These are phyloP conservation scores for Aspergillus sp. DNA, from an alignment of 2,329 filamentous ascomycete genomes.

Conservation along the genomic window DNA sequence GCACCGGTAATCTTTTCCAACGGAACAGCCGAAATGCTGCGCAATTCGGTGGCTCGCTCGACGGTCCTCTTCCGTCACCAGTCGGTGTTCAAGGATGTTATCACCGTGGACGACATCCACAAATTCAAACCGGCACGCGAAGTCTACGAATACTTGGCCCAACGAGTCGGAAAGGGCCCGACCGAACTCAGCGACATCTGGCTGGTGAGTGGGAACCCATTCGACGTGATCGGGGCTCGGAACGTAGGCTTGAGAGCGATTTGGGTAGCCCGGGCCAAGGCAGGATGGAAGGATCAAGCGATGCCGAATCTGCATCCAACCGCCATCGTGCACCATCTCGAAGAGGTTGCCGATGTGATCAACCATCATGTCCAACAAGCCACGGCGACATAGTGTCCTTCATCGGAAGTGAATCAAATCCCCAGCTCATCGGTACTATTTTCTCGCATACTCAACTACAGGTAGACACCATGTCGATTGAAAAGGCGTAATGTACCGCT, in stretches of 20 bases:
- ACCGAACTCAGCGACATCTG: constrained; percentile 55
- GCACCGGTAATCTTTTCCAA: constrained; percentile 68
- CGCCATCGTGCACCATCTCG: constrained; percentile 55
- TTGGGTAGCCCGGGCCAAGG: constrained; percentile 64
- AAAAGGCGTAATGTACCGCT: constrained; percentile 25
- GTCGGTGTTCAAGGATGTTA: constrained; percentile 52
- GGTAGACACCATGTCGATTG: not conserved
- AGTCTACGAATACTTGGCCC: constrained; percentile 60
- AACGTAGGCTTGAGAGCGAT: constrained; percentile 61
- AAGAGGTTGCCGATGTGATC: constrained; percentile 52
- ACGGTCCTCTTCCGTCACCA: constrained; percentile 53
- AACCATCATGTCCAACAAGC: constrained; percentile 15
- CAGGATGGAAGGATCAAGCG: constrained; percentile 65
- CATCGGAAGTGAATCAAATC: no score
- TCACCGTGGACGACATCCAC: constrained; percentile 61
- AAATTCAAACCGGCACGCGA: constrained; percentile 66
- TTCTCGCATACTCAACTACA: not conserved
- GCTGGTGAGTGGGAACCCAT: constrained; percentile 71
- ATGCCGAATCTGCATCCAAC: constrained; percentile 53
- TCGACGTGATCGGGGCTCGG: constrained; percentile 67
- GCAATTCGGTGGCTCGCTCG: constrained; percentile 58
- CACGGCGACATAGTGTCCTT: not conserved
- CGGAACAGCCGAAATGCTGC: constrained; percentile 63
- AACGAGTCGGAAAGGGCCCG: constrained; percentile 48
- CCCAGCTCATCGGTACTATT: not conserved